These are phyloP conservation scores for Scenedesmus sp. DNA, from an alignment of 163 green algal genomes.

Conservation along the genomic window DNA sequence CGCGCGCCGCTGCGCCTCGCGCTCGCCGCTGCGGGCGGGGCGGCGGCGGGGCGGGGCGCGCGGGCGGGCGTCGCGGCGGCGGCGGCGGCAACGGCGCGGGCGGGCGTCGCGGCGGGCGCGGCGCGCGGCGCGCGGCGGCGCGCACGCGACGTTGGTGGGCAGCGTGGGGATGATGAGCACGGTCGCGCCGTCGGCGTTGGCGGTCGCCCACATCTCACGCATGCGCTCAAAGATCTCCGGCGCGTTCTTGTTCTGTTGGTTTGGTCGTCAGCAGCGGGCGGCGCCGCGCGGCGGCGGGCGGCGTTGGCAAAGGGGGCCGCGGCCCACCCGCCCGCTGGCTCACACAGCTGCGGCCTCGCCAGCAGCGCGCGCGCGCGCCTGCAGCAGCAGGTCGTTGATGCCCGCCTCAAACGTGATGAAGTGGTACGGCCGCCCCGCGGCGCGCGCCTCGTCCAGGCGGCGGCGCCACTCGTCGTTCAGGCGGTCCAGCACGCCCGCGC, in stretches of 20 bases:
- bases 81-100: no score
- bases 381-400: conserved; percentile 43
- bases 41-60: no score
- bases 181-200: conserved; percentile 26
- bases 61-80: no score
- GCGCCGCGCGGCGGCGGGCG: no score
- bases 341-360: no score
- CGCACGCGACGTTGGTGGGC: conserved; percentile 28
- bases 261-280: background rate
- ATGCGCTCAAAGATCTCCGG: conserved; percentile 41
- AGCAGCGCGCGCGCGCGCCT: background rate
- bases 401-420: conserved; percentile 41
- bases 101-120: no score
- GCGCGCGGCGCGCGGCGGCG: no score
- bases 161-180: conserved; percentile 41
- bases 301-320: background rate
- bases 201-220: conserved; percentile 38
- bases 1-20: conserved; percentile 7
- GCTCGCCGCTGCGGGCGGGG: conserved; percentile 21
- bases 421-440: conserved; percentile 23
- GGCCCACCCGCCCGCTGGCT: background rate
- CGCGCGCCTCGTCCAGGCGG: background rate
- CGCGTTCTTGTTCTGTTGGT: conserved; percentile 31
- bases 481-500: conserved; percentile 40
- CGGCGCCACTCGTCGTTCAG: conserved; percentile 25